Base-by-base conservation (phyloP, 2,329 filamentous ascomycete genomes). In the Huntiella decipiens region DNA sequence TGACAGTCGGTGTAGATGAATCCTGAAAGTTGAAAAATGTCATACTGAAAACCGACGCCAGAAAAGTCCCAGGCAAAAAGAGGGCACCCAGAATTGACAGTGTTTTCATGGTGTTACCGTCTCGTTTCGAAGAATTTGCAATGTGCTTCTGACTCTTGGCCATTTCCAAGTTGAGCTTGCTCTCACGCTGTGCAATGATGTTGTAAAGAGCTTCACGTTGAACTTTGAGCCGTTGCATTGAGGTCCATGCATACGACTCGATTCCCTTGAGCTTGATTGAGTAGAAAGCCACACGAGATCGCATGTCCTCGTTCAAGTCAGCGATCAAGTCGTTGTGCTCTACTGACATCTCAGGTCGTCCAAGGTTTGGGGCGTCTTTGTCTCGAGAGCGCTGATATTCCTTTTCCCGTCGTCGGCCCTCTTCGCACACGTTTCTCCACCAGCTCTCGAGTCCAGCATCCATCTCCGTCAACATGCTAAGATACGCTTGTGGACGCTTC, bases 1-100 rank as follows among this genome's bases (percentile, higher is more conserved):
- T 8, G 68, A 70, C 12, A 77, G 68, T 41, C 63, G 64, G 60
- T 13, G 60, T 56, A 4, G 59, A 56, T 43, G 57, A 61, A 35
- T 62, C 59, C 51, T 67, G 67, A 52, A 77, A 78, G 58, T 78
- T 68, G 61, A 79, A 79, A 56, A 79, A 79, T 0, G 72, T 73
- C 73, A 77, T 79, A 61, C 68, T 71, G 53, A 79, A 79, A 17
- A 79, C 63, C 0, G 74, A 78, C 6, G 74, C 68, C 13, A 79
- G 64, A 52, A 70, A 76, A 1, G 73, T 77, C 2, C 73, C 74
- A 0, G 74, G 74, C 4, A 79, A 61, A 53, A 79, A 79, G 36
- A 79, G 61, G 36, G 73, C 73, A 22, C 74, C 75, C 46, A 79
- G 67, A 1, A 79, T 64, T 0, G 74, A 77, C 35, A 79, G 63